These are phyloP conservation scores for Ophiostoma sp. DNA, from an alignment of 2,329 filamentous ascomycete genomes.

Conservation along the genomic window DNA sequence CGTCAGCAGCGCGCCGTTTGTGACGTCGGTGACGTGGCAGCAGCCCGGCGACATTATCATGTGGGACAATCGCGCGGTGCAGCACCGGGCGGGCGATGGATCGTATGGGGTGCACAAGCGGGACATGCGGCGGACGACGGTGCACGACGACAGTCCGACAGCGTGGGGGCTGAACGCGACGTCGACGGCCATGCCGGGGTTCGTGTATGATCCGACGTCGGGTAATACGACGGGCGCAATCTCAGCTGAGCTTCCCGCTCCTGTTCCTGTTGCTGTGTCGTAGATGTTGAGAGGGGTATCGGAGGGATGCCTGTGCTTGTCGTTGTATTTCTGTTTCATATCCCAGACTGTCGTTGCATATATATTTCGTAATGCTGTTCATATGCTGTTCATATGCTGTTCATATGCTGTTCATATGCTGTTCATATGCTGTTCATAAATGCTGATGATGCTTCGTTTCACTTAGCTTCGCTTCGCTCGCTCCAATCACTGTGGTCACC, in stretches of 20 bases:
- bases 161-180: constrained; percentile 43
- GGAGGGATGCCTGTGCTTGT: not conserved
- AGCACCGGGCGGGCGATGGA: constrained; percentile 55
- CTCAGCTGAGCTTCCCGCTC: not conserved
- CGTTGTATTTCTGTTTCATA: not conserved
- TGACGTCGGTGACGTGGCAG: constrained; percentile 50
- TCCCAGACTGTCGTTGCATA: not conserved
- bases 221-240: not conserved
- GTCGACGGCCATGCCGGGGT: constrained; percentile 32
- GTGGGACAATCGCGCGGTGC: constrained; percentile 60
- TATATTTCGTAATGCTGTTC: not conserved
- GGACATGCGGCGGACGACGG: constrained; percentile 58
- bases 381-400: not conserved
- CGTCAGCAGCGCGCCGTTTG: constrained; percentile 49
- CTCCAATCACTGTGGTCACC: constrained; percentile 38
- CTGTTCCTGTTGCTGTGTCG: constrained; percentile 4
- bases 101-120: constrained; percentile 49
- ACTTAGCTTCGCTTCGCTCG: not conserved
- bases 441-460: not conserved
- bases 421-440: not conserved
- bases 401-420: no score
- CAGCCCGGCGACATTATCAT: constrained; percentile 52
- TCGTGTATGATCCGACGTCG: constrained; percentile 24
- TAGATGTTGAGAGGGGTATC: not conserved
- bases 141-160: constrained; percentile 47